phyloP scores from a whole-genome alignment of 1,284 basidiomycete species.

The Hymenochaete sp. region DNA sequence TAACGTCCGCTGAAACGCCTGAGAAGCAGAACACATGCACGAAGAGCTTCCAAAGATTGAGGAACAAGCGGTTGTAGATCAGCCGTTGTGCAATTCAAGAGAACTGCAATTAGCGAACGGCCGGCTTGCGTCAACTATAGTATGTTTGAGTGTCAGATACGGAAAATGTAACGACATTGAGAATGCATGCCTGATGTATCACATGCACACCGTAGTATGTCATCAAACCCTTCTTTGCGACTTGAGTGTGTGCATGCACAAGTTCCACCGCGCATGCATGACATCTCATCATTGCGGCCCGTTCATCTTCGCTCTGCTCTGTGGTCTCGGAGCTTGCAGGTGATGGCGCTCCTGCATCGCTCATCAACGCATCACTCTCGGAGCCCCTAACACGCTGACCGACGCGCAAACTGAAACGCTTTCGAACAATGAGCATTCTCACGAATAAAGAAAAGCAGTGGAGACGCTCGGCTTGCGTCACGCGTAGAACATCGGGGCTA shows the following conservation, averaged over 20 bases:
- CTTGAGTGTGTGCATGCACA: constrained; percentile 72
- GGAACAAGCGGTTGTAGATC: constrained; percentile 64
- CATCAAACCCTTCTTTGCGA: constrained; percentile 83
- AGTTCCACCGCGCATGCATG: constrained; percentile 72
- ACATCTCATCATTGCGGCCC: constrained; percentile 59
- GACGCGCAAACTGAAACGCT: constrained; percentile 63
- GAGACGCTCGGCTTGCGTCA: constrained; percentile 79
- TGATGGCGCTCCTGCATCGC: constrained; percentile 28
- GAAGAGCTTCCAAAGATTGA: constrained; percentile 71
- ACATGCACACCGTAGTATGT: constrained; percentile 92
- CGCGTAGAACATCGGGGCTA: constrained; percentile 77
- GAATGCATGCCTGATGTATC: constrained; percentile 87
- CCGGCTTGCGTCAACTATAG: constrained; percentile 87
- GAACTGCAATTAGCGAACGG: constrained; percentile 74
- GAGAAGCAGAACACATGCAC: constrained; percentile 76
- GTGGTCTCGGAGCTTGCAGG: not conserved
- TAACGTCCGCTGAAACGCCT: constrained; percentile 74
- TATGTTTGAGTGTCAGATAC: too few relatives aligned
- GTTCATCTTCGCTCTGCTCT: constrained; percentile 53
- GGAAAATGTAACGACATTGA: too few relatives aligned
- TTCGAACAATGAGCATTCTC: constrained; percentile 69
- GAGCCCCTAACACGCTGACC: constrained; percentile 44
- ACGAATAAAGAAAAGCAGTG: constrained; percentile 82
- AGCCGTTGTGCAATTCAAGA: constrained; percentile 71
- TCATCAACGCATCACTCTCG: not conserved